These are phyloP conservation scores for Aspergillus sp. DNA, from an alignment of 2,329 filamentous ascomycete genomes.

Conservation along the genomic window DNA sequence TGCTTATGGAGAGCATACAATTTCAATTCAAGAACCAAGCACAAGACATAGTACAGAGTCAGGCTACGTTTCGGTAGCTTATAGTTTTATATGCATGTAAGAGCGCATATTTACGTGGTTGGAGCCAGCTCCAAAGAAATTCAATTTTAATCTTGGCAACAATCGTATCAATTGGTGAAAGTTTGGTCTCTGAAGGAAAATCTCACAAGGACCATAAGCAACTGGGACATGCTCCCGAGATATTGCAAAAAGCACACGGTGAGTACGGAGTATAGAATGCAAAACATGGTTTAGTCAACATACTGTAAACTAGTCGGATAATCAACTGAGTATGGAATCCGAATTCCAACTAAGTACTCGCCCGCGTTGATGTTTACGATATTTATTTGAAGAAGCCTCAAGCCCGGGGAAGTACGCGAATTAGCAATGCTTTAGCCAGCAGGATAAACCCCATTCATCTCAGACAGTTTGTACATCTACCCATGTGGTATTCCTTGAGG, in stretches of 20 bases:
- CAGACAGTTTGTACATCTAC: constrained; percentile 26
- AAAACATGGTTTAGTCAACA: not conserved
- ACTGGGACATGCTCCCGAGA: not conserved
- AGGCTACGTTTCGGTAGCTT: too few species aligned
- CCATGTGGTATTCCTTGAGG: not conserved
- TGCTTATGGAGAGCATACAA: not conserved
- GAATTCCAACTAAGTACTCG: not conserved
- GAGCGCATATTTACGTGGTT: too few species aligned
- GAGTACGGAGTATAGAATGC: not conserved
- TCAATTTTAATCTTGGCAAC: too few species aligned
- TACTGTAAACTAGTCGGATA: not conserved
- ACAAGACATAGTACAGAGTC: not conserved
- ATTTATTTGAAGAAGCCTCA: not conserved
- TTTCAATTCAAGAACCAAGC: not conserved
- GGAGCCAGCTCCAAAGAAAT: too few species aligned
- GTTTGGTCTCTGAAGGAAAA: not conserved
- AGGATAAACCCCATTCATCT: constrained; percentile 21
- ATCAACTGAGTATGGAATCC: constrained; percentile 10
- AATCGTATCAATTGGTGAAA: not conserved
- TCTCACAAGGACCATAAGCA: not conserved
- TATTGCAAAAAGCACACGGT: not conserved
- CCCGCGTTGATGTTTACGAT: not conserved
- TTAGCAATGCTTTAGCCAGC: constrained; percentile 13
- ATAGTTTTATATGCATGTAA: too few species aligned
- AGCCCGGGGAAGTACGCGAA: constrained; percentile 14